Evolutionary conservation across 2,329 filamentous ascomycete species (phyloP).

Genomic region (Magnaporthiopsis incrustans): DNA sequence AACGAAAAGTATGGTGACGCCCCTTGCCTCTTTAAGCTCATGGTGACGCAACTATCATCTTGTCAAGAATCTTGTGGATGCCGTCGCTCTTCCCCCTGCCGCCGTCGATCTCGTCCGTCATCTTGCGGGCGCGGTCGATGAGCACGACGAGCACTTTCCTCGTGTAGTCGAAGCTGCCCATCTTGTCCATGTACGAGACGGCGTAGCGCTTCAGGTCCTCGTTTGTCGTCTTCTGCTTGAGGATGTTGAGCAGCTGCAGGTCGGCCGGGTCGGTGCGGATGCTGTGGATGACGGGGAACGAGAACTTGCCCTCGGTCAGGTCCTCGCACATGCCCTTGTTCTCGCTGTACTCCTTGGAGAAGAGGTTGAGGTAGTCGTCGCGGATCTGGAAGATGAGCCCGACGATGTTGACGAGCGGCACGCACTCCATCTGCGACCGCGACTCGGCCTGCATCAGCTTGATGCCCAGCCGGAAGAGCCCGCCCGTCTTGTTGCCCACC

Average conservation of each 20-base stretch:
- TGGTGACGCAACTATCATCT: constrained; percentile 39
- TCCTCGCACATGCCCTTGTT: constrained; percentile 96
- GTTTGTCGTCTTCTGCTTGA: constrained; percentile 82
- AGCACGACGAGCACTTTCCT: constrained; percentile 57
- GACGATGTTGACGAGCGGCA: constrained; percentile 76
- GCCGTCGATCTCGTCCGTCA: constrained; percentile 58
- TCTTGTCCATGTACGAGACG: constrained; percentile 81
- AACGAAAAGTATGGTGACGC: no score
- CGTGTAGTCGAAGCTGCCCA: constrained; percentile 84
- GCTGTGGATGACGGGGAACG: constrained; percentile 89
- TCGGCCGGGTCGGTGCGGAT: constrained; percentile 70
- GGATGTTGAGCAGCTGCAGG: constrained; percentile 79
- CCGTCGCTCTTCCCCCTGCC: constrained; percentile 47
- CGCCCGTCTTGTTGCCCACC: constrained; percentile 86
- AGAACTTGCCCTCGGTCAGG: constrained; percentile 94
- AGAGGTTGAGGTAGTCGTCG: constrained; percentile 90
- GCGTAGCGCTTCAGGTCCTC: constrained; percentile 88
- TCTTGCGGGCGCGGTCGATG: constrained; percentile 51
- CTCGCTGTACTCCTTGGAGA: constrained; percentile 62
- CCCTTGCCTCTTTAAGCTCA: not conserved
- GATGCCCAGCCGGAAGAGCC: constrained; percentile 75
- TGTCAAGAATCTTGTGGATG: constrained; percentile 61
- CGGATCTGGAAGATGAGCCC: constrained; percentile 86
- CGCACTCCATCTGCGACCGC: constrained; percentile 52
- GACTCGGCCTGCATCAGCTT: constrained; percentile 82